phyloP scores from a whole-genome alignment of 805 yeast genomes.

The Suhomyces faveliae region DNA sequence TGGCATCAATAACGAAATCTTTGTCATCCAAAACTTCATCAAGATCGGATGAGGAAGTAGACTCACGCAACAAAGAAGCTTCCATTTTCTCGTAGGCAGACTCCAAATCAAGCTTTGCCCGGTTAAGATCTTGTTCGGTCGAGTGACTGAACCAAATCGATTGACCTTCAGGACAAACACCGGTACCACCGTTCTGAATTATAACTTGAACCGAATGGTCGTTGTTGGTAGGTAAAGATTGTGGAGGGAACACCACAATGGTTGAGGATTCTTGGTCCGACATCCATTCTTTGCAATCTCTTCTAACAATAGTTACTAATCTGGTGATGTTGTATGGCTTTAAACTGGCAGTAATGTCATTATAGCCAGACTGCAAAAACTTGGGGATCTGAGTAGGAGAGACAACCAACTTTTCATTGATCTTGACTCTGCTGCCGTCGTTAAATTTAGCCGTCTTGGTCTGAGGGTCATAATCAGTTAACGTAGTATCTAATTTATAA shows the following conservation, averaged over 20 bases:
- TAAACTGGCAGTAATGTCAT: conserved; percentile 43
- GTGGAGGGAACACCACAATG: conserved; percentile 89
- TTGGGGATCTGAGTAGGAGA: conserved; percentile 64
- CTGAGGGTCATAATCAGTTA: conserved; percentile 63
- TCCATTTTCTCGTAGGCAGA: conserved; percentile 81
- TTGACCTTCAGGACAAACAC: conserved; percentile 83
- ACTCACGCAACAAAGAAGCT: conserved; percentile 74
- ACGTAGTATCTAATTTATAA: conserved; percentile 72
- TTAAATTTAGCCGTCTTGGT: conserved; percentile 66
- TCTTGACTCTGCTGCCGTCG: conserved; percentile 73
- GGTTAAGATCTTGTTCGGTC: conserved; percentile 58
- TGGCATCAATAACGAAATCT: conserved; percentile 32
- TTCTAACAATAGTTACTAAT: conserved; percentile 77
- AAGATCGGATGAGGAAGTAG: conserved; percentile 50
- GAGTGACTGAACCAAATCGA: conserved; percentile 89
- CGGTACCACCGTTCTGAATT: conserved; percentile 84
- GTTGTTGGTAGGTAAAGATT: conserved; percentile 65
- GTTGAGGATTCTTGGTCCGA: conserved; percentile 80
- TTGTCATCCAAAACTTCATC: conserved; percentile 36
- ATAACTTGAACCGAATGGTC: conserved; percentile 77
- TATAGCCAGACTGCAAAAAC: conserved; percentile 41
- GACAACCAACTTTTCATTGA: conserved; percentile 75
- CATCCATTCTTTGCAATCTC: conserved; percentile 91
- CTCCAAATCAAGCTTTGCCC: conserved; percentile 76
- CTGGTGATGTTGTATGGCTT: conserved; percentile 60